Percentiles rank a stretch among this genome's conserved stretches.
phyloP scores from a whole-genome alignment of 192 early-diverging fungal genomes.

The Glomus cerebriforme region DNA sequence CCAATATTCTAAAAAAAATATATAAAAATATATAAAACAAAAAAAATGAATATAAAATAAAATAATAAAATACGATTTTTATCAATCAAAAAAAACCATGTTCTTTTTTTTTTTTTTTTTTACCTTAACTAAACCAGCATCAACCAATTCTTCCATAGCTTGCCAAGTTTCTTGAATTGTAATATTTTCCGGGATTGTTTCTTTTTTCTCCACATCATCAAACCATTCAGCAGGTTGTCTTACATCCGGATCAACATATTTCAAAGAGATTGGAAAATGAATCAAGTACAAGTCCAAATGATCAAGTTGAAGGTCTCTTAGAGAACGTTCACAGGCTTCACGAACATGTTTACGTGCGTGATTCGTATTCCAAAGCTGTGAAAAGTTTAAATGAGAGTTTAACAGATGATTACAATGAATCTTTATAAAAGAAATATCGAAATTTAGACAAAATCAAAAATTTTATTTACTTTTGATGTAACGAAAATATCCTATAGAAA shows the following conservation, averaged over 20 bases:
- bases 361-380: slow-evolving; percentile 67
- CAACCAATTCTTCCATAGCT: slow-evolving; percentile 73
- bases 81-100: too few relatives aligned
- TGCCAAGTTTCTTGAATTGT: slow-evolving; percentile 66
- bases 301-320: slow-evolving; percentile 52
- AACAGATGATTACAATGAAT: too few relatives aligned
- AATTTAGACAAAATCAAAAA: neutral
- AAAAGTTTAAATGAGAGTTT: neutral
- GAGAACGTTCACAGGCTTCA: slow-evolving; percentile 53
- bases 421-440: too few relatives aligned
- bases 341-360: slow-evolving; percentile 56
- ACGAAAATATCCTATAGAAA: slow-evolving; percentile 58
- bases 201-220: slow-evolving; percentile 21
- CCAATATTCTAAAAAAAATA: slow-evolving; percentile 52
- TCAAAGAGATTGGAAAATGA: slow-evolving; percentile 66
- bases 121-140: slow-evolving; percentile 49
- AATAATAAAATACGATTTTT: too few relatives aligned
- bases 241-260: slow-evolving; percentile 48
- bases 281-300: slow-evolving; percentile 75
- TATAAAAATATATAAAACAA: too few relatives aligned
- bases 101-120: too few relatives aligned
- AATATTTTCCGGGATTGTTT: slow-evolving; percentile 44
- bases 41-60: too few relatives aligned
- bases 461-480: slow-evolving; percentile 53
- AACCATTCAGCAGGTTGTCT: slow-evolving; percentile 53